Percentiles rank a stretch among this genome's conserved stretches.
Evolutionary conservation across 2,329 filamentous ascomycete species (phyloP).

Genomic region (Neurospora sp.): DNA sequence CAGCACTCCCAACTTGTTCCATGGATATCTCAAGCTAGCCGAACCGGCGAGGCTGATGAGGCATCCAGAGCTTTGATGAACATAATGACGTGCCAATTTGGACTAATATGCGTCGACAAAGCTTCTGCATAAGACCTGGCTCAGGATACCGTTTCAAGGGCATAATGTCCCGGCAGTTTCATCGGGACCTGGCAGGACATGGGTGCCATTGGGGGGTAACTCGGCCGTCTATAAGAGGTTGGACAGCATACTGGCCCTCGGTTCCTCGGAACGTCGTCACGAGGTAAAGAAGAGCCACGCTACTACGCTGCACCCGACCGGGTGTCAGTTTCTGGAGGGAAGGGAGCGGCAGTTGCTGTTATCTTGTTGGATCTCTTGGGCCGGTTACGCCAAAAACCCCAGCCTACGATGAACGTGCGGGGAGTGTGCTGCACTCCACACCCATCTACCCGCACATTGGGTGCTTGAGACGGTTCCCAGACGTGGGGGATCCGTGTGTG

Average conservation of each 20-base stretch:
- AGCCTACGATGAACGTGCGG: neutral
- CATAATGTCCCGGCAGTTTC: constrained; percentile 1
- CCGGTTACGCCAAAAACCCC: neutral
- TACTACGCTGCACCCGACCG: neutral
- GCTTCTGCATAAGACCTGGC: neutral
- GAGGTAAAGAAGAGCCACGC: neutral
- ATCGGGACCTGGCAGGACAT: constrained; percentile 14
- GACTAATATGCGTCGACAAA: neutral
- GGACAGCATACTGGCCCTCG: neutral
- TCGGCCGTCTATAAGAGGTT: neutral
- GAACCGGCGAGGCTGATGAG: constrained; percentile 8
- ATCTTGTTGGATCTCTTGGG: neutral
- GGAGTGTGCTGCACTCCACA: neutral
- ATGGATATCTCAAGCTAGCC: constrained; percentile 6
- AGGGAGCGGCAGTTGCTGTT: neutral
- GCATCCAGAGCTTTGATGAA: neutral
- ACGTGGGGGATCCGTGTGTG: neutral
- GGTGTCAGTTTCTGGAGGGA: neutral
- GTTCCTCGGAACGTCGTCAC: neutral
- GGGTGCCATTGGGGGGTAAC: neutral
- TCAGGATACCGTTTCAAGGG: neutral
- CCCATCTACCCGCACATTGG: neutral
- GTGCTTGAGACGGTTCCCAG: neutral
- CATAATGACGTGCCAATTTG: neutral
- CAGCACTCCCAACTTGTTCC: neutral